Base-by-base conservation (phyloP, 176 grass and related monocot species). In the Oryza glaberrima region DNA sequence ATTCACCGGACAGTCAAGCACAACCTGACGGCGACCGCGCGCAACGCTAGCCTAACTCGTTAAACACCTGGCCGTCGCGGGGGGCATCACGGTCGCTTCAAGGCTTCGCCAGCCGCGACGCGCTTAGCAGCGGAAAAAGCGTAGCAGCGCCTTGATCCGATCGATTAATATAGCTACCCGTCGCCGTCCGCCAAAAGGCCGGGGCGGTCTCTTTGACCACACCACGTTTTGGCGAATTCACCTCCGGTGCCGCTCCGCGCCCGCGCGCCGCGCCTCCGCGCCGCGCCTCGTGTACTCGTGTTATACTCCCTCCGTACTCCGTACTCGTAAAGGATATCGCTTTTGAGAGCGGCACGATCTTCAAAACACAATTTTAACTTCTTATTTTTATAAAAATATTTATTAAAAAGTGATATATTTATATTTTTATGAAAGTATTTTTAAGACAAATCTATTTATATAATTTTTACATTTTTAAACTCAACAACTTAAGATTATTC, bases 1-100 rank as follows among this genome's bases (percentile, higher is more conserved):
- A 41, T 5, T 49, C 58, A 63, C 19, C 58, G 58, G n/a, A 11
- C 58, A 23, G 58, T 63, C 58, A 63, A 63, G 46, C 32, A 1
- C 8, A 5, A 60, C 9, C 10, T 1, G 69, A 4, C 4, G 70
- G 44, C 71, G 71, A 70, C 32, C 48, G 20, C 0, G 30, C 0
- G 30, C 49, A 14, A 61, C 25, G 49, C 1, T 14, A 35, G 79
- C 83, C 88, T 78, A 78, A 78, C 83, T 90, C 73, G 73, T 36
- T n/a, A 5, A 86, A 90, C 88, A 90, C 83, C 60, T 78, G 83
- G 58, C 83, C 19, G 34, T 28, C 51, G 72, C 77, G 8, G 72
- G 41, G 54, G 10, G 28, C 68, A 5, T 67, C 83, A 46, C 56
- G 46, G 79, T 82, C 67, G 83, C 88, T 86, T 90, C 58, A 82